phyloP scores from a whole-genome alignment of 768 basidiomycete species.

The Pholiota microspora region DNA sequence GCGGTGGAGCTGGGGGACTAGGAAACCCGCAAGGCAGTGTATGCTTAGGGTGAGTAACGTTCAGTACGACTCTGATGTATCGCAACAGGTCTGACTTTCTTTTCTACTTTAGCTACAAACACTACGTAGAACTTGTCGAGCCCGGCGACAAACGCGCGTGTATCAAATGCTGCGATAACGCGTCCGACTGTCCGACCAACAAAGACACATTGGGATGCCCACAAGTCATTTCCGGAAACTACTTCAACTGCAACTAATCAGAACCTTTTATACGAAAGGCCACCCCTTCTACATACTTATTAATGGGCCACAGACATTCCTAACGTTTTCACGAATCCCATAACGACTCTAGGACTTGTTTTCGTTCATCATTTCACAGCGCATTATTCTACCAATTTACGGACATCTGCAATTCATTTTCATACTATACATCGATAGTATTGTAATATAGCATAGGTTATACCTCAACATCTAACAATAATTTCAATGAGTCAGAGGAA shows the following conservation, averaged over 20 bases:
- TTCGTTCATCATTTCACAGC: too few relatives aligned
- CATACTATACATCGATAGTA: too few relatives aligned
- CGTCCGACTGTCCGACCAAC: slow-evolving; percentile 49
- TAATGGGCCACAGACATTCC: background rate
- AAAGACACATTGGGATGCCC: slow-evolving; percentile 52
- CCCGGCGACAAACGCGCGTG: slow-evolving; percentile 50
- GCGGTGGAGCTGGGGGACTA: slow-evolving; percentile 44
- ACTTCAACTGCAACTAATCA: slow-evolving; percentile 42
- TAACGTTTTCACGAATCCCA: background rate
- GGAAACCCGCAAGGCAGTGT: slow-evolving; percentile 53
- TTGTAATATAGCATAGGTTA: too few relatives aligned
- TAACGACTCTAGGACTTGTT: background rate
- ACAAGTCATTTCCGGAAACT: slow-evolving; percentile 49
- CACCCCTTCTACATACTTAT: background rate
- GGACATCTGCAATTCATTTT: too few relatives aligned
- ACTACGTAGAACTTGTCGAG: slow-evolving; percentile 62
- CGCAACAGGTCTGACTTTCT: too few relatives aligned
- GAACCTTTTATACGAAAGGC: too few relatives aligned
- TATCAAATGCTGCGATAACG: slow-evolving; percentile 57
- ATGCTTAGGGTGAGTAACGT: slow-evolving; percentile 43
- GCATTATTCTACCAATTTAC: too few relatives aligned
- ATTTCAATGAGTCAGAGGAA: too few relatives aligned
- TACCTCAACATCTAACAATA: too few relatives aligned
- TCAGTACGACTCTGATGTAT: too few relatives aligned
- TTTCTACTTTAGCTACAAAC: slow-evolving; percentile 39